Evolutionary conservation across 1,284 basidiomycete genomes (phyloP).

Genomic region (Coriolopsis trogii): DNA sequence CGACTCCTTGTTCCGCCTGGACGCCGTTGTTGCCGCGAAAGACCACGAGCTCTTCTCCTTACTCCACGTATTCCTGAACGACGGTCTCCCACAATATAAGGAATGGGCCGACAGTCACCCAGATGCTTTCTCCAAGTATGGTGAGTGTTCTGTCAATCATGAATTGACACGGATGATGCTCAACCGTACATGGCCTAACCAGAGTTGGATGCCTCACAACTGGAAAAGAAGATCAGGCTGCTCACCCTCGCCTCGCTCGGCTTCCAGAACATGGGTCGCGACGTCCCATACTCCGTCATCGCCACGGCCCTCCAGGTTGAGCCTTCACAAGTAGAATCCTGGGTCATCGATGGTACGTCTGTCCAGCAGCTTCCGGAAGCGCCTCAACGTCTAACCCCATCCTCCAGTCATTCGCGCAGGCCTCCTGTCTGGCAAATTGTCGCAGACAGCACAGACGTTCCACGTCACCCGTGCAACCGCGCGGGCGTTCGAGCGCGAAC

Average conservation of each 20-base stretch:
- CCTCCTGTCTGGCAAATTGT: conserved; percentile 83
- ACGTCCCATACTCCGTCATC: conserved; percentile 77
- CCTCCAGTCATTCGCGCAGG: conserved; percentile 80
- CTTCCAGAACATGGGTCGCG: conserved; percentile 75
- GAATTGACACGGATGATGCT: neutral
- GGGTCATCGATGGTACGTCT: conserved; percentile 86
- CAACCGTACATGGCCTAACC: neutral
- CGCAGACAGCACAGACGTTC: conserved; percentile 79
- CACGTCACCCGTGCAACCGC: conserved; percentile 80
- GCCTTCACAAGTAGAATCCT: conserved; percentile 78
- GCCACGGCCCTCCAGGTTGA: conserved; percentile 73
- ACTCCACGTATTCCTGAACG: conserved; percentile 72
- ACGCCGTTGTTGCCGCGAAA: conserved; percentile 71
- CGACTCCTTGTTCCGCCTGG: conserved; percentile 78
- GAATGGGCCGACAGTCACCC: conserved; percentile 64
- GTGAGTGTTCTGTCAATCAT: conserved; percentile 44
- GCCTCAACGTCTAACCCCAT: conserved; percentile 6
- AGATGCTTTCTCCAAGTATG: conserved; percentile 56
- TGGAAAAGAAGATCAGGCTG: conserved; percentile 84
- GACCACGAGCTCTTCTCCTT: conserved; percentile 70
- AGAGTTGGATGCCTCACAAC: conserved; percentile 57
- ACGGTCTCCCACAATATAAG: conserved; percentile 65
- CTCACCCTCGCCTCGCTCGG: conserved; percentile 81
- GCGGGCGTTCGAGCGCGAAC: conserved; percentile 74
- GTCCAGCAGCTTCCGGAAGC: neutral